Evolutionary conservation across 805 yeast species (phyloP), one percentile per base, ranked within the genome.

Genomic region (Isabelozyma pseudorhagii): DNA sequence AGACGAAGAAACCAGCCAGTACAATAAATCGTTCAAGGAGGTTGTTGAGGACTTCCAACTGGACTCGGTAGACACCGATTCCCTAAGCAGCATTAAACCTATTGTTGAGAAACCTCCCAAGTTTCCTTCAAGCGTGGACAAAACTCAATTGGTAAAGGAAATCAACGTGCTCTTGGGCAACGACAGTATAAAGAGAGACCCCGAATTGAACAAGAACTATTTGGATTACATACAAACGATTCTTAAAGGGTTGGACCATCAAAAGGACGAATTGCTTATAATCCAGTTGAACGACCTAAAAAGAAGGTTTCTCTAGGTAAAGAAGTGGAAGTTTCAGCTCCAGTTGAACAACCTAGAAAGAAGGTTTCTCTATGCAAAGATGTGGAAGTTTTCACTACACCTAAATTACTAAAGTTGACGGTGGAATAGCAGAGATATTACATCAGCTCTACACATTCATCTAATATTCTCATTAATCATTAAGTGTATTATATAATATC

Each of bases 401-500:
- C 17, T 15, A 15, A 15, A 15, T 15, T 15, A 15, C 17, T 15
- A 15, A 15, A 15, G 17, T 15, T 15, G 1, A 15, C 17, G 17
- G 17, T 15, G 17, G 17, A 15, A 15, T 15, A 15, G 17, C 17
- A 15, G 17, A 15, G 17, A 15, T 15, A 15, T 15, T 15, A 15
- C 17, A 15, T 15, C 17, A 15, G 17, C 2, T 15, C 17, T 15
- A 15, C 17, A 15, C 17, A 15, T 15, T 15, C 2, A 15, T 15
- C 2, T 15, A 21, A 21, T 21, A 21, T 6, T 21, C 25, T 21
- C 40, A 21, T 17, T 29, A 6, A 31, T 31, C 36, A 13, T 6
- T 31, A 39, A 31, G 38, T 46, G 25, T 27, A 15, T 43, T 55
- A 68, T 49, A 71, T 43, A 7, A 70, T 64, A 61, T 84, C 87